Conservation (phyloP, 1,284 basidiomycete species). For the Vanrija humicola region DNA sequence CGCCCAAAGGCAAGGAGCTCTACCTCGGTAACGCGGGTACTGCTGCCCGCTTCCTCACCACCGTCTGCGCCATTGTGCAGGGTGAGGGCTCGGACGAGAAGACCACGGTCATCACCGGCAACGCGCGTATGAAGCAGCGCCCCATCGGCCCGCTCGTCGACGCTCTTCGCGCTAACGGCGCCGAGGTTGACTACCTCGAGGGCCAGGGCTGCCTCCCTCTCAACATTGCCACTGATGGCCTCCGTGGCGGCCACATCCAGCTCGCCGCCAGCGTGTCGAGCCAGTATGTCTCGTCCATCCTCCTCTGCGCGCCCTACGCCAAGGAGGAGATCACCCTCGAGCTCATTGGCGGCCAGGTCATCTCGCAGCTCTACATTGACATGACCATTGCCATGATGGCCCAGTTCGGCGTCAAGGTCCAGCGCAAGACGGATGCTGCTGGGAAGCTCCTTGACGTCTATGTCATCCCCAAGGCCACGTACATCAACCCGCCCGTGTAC, state of each 20-base stretch:
- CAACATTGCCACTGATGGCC: constrained; percentile 74
- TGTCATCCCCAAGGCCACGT: constrained; percentile 76
- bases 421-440: constrained; percentile 63
- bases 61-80: constrained; percentile 82
- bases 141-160: constrained; percentile 92
- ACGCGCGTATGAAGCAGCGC: constrained; percentile 97
- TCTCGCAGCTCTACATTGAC: constrained; percentile 98
- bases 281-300: constrained; percentile 96
- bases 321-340: constrained; percentile 9
- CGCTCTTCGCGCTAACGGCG: constrained; percentile 79
- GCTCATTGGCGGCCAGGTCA: constrained; percentile 62
- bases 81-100: constrained; percentile 45
- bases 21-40: constrained; percentile 98
- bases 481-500: constrained; percentile 75
- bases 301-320: constrained; percentile 95
- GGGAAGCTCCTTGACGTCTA: constrained; percentile 75
- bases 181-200: constrained; percentile 72
- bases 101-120: constrained; percentile 83
- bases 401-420: constrained; percentile 81
- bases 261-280: constrained; percentile 92
- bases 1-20: constrained; percentile 74
- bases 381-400: constrained; percentile 99
- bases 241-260: constrained; percentile 77
- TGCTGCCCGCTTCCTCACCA: constrained; percentile 94
- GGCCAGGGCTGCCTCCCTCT: constrained; percentile 83